Evolutionary conservation across 371 early-diverging fungal genomes (phyloP).

Genomic region (Parasitella parasitica): DNA sequence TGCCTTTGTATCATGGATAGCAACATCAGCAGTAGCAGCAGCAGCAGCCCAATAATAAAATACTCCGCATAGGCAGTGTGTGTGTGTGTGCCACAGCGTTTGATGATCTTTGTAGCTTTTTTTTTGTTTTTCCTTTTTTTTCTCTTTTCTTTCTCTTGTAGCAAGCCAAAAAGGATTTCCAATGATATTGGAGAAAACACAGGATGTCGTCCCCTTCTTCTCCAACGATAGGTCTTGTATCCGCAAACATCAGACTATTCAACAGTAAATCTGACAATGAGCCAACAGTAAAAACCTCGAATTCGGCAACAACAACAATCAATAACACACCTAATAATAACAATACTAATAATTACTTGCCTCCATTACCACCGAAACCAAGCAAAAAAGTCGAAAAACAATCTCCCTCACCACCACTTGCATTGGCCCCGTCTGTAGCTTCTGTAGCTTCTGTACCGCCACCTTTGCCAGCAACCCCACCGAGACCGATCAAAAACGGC

Average conservation of each 20-base stretch:
- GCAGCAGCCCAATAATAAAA: neutral
- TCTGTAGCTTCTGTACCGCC: constrained; percentile 19
- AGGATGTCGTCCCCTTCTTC: constrained; percentile 24
- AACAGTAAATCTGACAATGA: constrained; percentile 26
- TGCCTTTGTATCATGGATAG: constrained; percentile 5
- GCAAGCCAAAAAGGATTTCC: neutral
- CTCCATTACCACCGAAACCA: constrained; percentile 14
- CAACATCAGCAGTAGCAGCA: neutral
- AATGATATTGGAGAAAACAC: constrained; percentile 12
- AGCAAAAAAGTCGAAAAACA: constrained; percentile 13
- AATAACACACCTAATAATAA: neutral
- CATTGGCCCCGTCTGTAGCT: constrained; percentile 5
- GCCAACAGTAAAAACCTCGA: neutral
- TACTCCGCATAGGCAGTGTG: neutral
- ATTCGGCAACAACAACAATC: neutral
- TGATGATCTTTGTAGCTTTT: neutral
- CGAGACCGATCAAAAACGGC: constrained; percentile 13
- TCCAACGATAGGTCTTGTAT: constrained; percentile 20
- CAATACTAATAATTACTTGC: neutral
- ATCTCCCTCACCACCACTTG: constrained; percentile 24
- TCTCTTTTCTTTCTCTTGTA: neutral
- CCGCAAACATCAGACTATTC: constrained; percentile 26
- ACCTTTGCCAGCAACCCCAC: constrained; percentile 26
- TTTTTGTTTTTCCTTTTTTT: neutral
- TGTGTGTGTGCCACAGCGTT: neutral